Conservation (phyloP, 2,329 filamentous ascomycete species). For the Fusarium bactridioides region DNA sequence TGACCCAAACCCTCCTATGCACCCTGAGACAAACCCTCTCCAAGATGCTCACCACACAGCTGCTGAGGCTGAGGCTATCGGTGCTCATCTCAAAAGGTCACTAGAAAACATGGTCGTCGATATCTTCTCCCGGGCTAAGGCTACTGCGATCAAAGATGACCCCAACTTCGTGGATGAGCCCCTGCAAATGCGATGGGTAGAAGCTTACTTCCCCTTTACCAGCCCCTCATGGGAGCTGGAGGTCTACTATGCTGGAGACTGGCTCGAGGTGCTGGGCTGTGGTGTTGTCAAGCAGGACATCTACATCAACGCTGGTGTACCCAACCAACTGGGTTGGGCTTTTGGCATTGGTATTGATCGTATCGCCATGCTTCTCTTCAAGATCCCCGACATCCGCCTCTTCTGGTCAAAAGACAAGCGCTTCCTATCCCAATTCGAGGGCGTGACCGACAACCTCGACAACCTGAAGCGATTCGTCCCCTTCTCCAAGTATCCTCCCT, state of each 20-base stretch:
- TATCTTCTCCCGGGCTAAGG: constrained; percentile 81
- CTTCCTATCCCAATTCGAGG: constrained; percentile 86
- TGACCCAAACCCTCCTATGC: constrained; percentile 81
- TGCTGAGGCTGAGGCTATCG: constrained; percentile 83
- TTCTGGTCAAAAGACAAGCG: constrained; percentile 91
- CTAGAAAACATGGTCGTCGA: constrained; percentile 90
- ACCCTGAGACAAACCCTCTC: constrained; percentile 82
- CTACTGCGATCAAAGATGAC: constrained; percentile 64
- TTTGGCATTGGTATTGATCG: constrained; percentile 94
- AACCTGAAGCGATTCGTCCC: constrained; percentile 73
- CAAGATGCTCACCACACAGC: constrained; percentile 75
- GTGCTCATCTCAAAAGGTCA: constrained; percentile 84
- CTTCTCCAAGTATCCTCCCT: constrained; percentile 91
- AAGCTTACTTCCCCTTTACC: constrained; percentile 97
- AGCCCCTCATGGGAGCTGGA: constrained; percentile 96
- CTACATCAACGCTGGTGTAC: constrained; percentile 77
- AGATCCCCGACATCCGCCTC: constrained; percentile 93
- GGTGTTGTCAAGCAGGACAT: constrained; percentile 88
- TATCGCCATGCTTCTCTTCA: constrained; percentile 96
- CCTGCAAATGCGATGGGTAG: constrained; percentile 89
- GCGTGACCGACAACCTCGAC: constrained; percentile 61
- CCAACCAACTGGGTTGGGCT: constrained; percentile 86
- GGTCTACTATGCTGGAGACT: constrained; percentile 91
- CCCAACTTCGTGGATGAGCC: constrained; percentile 69
- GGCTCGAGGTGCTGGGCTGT: constrained; percentile 95